Conservation (phyloP, 2,329 filamentous ascomycete species). For the Penicillium brevicompactum region DNA sequence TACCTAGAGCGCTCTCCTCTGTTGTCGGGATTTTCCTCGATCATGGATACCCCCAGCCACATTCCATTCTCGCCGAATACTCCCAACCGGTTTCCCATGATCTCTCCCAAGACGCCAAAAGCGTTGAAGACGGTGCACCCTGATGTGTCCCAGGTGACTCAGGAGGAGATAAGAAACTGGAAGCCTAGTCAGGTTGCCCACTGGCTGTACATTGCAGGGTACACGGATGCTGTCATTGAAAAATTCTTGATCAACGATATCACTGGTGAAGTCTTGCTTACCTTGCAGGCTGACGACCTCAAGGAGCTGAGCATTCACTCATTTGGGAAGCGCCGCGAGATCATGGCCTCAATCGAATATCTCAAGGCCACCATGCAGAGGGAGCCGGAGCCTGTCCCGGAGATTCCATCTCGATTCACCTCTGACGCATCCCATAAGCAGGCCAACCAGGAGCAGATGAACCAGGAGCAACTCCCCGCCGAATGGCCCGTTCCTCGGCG, state of each 20-base stretch:
- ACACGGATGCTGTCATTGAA: constrained; percentile 62
- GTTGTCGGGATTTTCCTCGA: constrained; percentile 6
- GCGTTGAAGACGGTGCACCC: constrained; percentile 17
- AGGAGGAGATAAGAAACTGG: constrained; percentile 20
- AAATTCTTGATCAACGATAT: constrained; percentile 93
- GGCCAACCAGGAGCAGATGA: background rate
- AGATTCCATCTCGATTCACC: background rate
- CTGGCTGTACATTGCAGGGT: constrained; percentile 8
- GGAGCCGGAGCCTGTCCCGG: background rate
- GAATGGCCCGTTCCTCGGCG: background rate
- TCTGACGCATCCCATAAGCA: background rate
- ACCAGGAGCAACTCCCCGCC: background rate
- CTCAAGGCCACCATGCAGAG: constrained; percentile 43
- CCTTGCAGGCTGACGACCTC: constrained; percentile 74
- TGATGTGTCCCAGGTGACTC: constrained; percentile 29
- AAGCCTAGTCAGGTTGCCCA: constrained; percentile 14
- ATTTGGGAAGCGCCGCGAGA: constrained; percentile 63
- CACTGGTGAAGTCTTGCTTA: constrained; percentile 79
- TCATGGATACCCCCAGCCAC: constrained; percentile 31
- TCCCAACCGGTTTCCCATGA: constrained; percentile 59
- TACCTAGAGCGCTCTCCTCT: constrained; percentile 20
- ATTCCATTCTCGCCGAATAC: constrained; percentile 17
- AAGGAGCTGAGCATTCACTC: constrained; percentile 66
- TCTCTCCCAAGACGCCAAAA: background rate
- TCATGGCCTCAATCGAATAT: constrained; percentile 61